Conservation (phyloP, 805 yeast species). For the Pichia manshurica region DNA sequence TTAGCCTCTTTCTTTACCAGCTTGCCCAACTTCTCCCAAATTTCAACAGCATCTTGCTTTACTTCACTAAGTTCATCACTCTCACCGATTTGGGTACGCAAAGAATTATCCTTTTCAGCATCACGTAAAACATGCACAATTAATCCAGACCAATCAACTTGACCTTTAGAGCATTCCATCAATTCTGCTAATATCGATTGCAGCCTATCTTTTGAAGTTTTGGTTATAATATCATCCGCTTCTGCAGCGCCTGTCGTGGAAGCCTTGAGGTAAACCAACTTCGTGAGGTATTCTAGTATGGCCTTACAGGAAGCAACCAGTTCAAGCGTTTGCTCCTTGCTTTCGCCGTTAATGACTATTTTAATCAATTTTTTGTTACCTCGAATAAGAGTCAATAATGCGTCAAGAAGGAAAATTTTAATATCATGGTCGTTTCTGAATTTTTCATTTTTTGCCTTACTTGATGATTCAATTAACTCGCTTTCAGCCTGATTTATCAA, state of each 20-base stretch:
- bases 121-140: constrained; percentile 32
- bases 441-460: constrained; percentile 11
- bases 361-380: constrained; percentile 12
- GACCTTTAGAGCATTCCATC: constrained; percentile 15
- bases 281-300: constrained; percentile 4
- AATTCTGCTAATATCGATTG: constrained; percentile 53
- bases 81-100: constrained; percentile 26
- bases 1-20: constrained; percentile 34
- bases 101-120: constrained; percentile 29
- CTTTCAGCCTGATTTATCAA: constrained; percentile 6
- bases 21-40: constrained; percentile 3
- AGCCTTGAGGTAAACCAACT: not conserved
- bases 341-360: not conserved
- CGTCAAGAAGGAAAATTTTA: constrained; percentile 10
- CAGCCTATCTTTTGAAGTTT: constrained; percentile 49
- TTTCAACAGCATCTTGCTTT: constrained; percentile 16
- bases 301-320: not conserved
- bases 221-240: constrained; percentile 13
- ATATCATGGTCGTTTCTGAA: constrained; percentile 12
- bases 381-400: constrained; percentile 10
- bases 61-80: constrained; percentile 49
- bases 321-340: not conserved
- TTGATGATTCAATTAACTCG: constrained; percentile 3
- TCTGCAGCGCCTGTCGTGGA: not conserved
- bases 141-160: constrained; percentile 16